These are phyloP conservation scores for Viola odorata DNA, from an alignment of 345 rosid species.

Conservation along the genomic window DNA sequence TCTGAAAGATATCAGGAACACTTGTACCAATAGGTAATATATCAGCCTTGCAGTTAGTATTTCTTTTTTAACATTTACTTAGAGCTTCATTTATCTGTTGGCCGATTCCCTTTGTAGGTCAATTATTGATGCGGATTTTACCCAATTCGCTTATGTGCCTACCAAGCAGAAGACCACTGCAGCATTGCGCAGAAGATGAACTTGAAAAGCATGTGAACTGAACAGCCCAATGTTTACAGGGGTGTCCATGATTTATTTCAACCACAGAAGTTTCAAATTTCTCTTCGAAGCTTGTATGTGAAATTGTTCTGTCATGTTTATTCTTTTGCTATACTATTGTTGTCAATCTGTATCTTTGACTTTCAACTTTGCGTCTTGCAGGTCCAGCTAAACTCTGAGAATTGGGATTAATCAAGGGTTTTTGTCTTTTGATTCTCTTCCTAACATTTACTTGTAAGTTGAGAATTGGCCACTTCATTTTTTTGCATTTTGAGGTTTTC, in stretches of 20 bases:
- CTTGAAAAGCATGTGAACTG: constrained; percentile 15
- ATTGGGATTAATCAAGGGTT: no score
- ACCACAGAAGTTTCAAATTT: no score
- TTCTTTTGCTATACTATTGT: no score
- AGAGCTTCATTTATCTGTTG: constrained; percentile 4
- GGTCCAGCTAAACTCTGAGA: no score
- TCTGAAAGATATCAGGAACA: constrained; percentile 55
- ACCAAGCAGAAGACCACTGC: constrained; percentile 24
- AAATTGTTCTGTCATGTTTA: neutral
- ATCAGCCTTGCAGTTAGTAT: neutral
- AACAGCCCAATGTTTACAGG: neutral
- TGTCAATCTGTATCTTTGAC: no score
- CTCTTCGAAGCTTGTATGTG: constrained; percentile 1
- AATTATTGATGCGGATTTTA: constrained; percentile 41
- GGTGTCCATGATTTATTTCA: no score
- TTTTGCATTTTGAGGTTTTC: no score
- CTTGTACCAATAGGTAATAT: constrained; percentile 43
- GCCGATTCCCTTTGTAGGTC: constrained; percentile 32
- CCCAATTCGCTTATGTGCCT: constrained; percentile 55
- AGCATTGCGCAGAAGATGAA: constrained; percentile 33
- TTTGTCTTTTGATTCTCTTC: no score
- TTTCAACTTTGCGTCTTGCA: no score
- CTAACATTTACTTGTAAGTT: no score
- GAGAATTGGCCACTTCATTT: no score
- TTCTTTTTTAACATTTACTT: neutral